phyloP scores from a whole-genome alignment of 1,284 basidiomycete species.

The Trametes pubescens region DNA sequence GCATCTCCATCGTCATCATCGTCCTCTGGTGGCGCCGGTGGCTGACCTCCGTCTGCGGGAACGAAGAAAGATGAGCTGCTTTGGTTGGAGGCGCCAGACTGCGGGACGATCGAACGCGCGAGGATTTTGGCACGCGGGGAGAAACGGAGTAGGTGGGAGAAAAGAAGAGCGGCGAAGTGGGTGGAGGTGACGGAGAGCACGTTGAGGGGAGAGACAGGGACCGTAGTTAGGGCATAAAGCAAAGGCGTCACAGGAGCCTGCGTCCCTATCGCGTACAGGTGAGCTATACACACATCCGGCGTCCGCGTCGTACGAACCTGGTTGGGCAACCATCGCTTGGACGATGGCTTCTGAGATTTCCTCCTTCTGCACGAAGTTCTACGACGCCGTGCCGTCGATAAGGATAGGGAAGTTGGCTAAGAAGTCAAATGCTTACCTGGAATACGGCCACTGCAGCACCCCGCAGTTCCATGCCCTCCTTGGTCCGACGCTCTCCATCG shows the following conservation, averaged over 20 bases:
- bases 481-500: conserved; percentile 56
- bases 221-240: conserved; percentile 65
- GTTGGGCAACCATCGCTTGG: conserved; percentile 68
- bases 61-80: conserved; percentile 69
- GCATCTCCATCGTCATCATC: conserved; percentile 62
- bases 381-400: background rate
- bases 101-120: conserved; percentile 73
- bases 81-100: conserved; percentile 44
- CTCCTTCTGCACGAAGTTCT: conserved; percentile 81
- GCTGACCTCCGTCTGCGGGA: conserved; percentile 68
- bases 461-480: conserved; percentile 71
- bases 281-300: background rate
- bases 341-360: conserved; percentile 72
- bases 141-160: conserved; percentile 72
- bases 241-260: conserved; percentile 65
- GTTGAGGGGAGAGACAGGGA: conserved; percentile 64
- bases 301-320: conserved; percentile 45
- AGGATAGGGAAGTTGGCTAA: background rate
- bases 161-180: conserved; percentile 74
- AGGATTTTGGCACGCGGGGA: conserved; percentile 80
- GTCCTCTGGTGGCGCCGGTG: conserved; percentile 33
- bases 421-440: conserved; percentile 57
- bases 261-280: conserved; percentile 42
- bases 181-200: conserved; percentile 63
- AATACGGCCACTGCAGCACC: conserved; percentile 73